A percentile compares a stretch with the other conserved stretches of the same genome.
Conservation (phyloP, 208 protist species). For the Leishmania guyanensis region DNA sequence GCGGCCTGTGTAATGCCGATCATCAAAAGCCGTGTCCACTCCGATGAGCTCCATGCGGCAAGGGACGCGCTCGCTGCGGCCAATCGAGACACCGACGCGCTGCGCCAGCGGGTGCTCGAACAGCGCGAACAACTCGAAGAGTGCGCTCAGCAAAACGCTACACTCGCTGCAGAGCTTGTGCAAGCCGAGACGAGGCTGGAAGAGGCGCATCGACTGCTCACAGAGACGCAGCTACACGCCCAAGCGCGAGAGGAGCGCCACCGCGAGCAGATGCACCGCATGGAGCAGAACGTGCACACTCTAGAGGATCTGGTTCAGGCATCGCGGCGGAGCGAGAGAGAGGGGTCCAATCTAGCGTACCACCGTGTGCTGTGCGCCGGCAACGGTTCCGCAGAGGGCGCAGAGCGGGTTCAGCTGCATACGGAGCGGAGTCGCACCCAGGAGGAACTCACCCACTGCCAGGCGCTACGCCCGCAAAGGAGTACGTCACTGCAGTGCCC, state of each 20-base stretch:
- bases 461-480: not conserved
- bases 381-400: not conserved
- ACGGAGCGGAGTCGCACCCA: not conserved
- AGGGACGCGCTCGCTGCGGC: constrained; percentile 1
- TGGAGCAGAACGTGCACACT: constrained; percentile 8
- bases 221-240: constrained; percentile 2
- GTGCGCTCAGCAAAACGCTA: not conserved
- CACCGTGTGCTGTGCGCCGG: not conserved
- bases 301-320: constrained; percentile 30
- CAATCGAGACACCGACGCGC: constrained; percentile 6
- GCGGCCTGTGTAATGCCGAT: not conserved
- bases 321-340: constrained; percentile 20
- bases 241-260: constrained; percentile 3
- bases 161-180: constrained; percentile 3
- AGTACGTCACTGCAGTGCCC: not conserved
- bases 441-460: not conserved
- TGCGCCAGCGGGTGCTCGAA: constrained; percentile 16
- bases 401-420: not conserved
- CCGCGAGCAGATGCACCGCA: constrained; percentile 6
- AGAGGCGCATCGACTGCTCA: not conserved
- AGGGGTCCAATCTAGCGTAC: not conserved
- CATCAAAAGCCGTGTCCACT: constrained; percentile 23
- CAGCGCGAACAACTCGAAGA: not conserved
- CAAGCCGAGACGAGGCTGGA: not conserved
- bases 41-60: constrained; percentile 12